Evolutionary conservation across 129 eudicot species (phyloP), one percentile per base, ranked within the genome.

Genomic region (Scalesia atractyloides): DNA sequence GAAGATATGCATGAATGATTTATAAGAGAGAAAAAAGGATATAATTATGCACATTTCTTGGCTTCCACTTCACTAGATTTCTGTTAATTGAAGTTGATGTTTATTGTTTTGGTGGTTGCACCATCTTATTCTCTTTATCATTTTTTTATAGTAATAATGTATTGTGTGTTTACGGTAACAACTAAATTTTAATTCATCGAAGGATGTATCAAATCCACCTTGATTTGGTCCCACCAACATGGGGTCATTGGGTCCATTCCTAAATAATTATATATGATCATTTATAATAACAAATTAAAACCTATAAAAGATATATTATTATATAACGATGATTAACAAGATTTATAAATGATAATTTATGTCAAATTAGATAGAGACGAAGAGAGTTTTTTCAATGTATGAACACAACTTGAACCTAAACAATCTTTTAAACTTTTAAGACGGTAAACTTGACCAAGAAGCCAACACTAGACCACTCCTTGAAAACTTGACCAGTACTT

Each of bases 11-110:
- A 75, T 62, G 47, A 41, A 75, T 62, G 47, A 68, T 69, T 75
- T 75, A 72, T 69, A 69, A 19, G 77, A 70, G 72, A 73, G 39
- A 67, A 34, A 37, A 60, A 17, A 17, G 13, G 46, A 61, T 81
- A 49, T 6, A 49, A 66, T 46, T 60, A 75, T 59, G 64, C 22
- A 48, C 77, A 70, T 83, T 49, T 80, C 88, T 86, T 86, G 75
- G 88, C 88, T 83, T 86, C 84, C 82, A 86, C 82, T 86, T 71
- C 84, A 86, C 86, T 83, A 83, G 53, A 80, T 58, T 74, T 85
- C 86, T 82, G 88, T 83, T 86, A 83, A 80, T 83, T 81, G 91
- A 83, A 59, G 82, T 72, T 77, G 91, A 86, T 81, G 78, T 62
- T 70, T 78, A 53, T 43, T 71, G 82, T 71, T 78, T 63, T 59